Percentiles rank a stretch among this genome's conserved stretches.
Conservation (phyloP, 345 rosid species). For the Barbarea vulgaris region DNA sequence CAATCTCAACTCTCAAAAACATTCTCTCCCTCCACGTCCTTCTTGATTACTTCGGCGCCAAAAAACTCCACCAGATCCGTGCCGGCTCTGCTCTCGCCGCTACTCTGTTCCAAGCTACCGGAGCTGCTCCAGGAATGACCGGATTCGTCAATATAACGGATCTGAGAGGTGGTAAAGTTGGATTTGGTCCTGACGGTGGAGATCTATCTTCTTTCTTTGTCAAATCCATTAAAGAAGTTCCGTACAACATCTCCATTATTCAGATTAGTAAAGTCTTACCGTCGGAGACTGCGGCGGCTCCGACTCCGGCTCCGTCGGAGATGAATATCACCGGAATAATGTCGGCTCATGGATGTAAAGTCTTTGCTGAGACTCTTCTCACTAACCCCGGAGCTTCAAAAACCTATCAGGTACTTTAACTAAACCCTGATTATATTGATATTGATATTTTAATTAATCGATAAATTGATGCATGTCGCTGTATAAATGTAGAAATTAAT, state of each 20-base stretch:
- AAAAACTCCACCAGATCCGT: constrained; percentile 91
- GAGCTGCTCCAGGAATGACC: constrained; percentile 73
- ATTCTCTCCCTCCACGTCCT: constrained; percentile 90
- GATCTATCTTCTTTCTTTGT: constrained; percentile 55
- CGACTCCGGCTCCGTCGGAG: constrained; percentile 73
- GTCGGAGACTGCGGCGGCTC: constrained; percentile 78
- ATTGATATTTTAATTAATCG: not conserved
- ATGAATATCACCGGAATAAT: constrained; percentile 73
- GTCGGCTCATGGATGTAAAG: constrained; percentile 92
- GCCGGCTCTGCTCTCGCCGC: constrained; percentile 87
- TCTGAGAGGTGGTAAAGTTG: constrained; percentile 84
- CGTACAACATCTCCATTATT: constrained; percentile 88
- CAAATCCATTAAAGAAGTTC: constrained; percentile 74
- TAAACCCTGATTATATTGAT: constrained; percentile 12
- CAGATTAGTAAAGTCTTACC: constrained; percentile 79
- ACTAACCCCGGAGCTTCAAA: constrained; percentile 60
- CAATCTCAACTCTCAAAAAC: constrained; percentile 75
- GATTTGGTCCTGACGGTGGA: constrained; percentile 69
- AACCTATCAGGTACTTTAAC: constrained; percentile 60
- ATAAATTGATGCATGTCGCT: constrained; percentile 20
- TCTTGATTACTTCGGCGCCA: constrained; percentile 88
- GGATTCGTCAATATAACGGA: constrained; percentile 95
- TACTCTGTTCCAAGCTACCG: constrained; percentile 91
- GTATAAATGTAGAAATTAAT: not conserved
- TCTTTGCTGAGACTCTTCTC: constrained; percentile 73